Evolutionary conservation across 2,329 filamentous ascomycete genomes (phyloP).

Genomic region (Blumeria hordei): DNA sequence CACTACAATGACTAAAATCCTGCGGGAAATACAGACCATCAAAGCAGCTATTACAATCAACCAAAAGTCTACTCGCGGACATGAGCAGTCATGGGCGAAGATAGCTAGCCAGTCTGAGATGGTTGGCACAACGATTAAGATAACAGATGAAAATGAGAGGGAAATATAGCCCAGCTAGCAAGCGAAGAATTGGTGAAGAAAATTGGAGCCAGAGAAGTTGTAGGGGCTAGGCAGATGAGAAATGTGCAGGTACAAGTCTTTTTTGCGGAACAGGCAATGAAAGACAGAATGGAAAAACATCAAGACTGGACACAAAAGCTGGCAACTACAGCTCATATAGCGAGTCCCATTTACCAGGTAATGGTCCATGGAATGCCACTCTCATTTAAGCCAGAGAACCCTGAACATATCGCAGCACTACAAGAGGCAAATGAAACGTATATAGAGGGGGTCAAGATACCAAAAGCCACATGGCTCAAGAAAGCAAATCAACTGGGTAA

Average conservation of each 20-base stretch:
- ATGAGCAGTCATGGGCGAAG: too few species aligned
- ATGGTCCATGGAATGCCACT: not conserved
- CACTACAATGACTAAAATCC: too few species aligned
- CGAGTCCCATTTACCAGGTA: not conserved
- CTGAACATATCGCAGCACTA: not conserved
- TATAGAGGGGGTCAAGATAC: not conserved
- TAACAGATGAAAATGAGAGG: not conserved
- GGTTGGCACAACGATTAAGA: not conserved
- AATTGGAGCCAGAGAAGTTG: not conserved
- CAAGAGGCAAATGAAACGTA: not conserved
- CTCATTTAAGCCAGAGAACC: not conserved
- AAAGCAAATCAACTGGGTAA: too few species aligned
- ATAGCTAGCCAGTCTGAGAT: too few species aligned
- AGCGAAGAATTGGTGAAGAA: not conserved
- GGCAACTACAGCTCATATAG: not conserved
- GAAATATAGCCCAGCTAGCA: not conserved
- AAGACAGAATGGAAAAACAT: not conserved
- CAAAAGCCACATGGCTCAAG: too few species aligned
- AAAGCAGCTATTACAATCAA: too few species aligned
- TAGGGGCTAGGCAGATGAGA: not conserved
- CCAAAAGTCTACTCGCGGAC: too few species aligned
- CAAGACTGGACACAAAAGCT: not conserved
- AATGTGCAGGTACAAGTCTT: not conserved
- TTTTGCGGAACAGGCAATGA: not conserved
- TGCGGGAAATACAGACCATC: too few species aligned